Conservation (phyloP, 176 grass and related monocot species). For the Oryza punctata region DNA sequence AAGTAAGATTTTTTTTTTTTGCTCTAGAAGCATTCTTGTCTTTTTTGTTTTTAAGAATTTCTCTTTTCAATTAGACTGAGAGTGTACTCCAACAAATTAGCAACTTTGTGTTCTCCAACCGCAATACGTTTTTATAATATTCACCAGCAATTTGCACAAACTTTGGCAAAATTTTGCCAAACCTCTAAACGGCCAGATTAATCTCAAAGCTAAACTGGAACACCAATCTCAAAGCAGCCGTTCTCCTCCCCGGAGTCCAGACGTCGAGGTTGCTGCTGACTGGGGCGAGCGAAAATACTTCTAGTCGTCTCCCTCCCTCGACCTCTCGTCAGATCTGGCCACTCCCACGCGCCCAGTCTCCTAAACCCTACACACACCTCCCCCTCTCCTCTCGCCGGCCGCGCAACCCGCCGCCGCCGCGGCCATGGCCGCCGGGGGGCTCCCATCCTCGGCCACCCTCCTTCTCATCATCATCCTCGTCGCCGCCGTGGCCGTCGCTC, state of each 20-base stretch:
- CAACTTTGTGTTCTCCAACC: too few relatives aligned
- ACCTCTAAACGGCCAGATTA: too few relatives aligned
- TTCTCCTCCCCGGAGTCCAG: background rate
- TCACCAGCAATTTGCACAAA: too few relatives aligned
- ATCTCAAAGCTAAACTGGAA: background rate
- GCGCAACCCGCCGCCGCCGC: constrained; percentile 11
- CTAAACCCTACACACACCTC: constrained; percentile 53
- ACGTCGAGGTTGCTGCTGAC: constrained; percentile 27
- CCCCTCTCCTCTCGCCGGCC: constrained; percentile 10
- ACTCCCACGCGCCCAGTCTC: constrained; percentile 48
- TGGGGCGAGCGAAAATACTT: constrained; percentile 39
- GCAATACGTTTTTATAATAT: too few relatives aligned
- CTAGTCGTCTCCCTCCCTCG: constrained; percentile 43
- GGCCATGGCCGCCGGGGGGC: constrained; percentile 39
- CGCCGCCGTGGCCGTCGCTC: background rate
- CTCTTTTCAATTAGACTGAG: too few relatives aligned
- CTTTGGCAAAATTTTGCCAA: too few relatives aligned
- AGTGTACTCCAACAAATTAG: too few relatives aligned
- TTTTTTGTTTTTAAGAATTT: too few relatives aligned
- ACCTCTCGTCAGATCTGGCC: constrained; percentile 48
- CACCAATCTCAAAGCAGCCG: constrained; percentile 43
- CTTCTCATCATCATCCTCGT: constrained; percentile 24
- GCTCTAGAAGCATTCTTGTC: too few relatives aligned
- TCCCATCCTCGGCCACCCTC: constrained; percentile 1
- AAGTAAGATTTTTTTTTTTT: too few relatives aligned